These are phyloP conservation scores for Capsicum rhomboideum DNA, from an alignment of 257 asterid species.

Conservation along the genomic window DNA sequence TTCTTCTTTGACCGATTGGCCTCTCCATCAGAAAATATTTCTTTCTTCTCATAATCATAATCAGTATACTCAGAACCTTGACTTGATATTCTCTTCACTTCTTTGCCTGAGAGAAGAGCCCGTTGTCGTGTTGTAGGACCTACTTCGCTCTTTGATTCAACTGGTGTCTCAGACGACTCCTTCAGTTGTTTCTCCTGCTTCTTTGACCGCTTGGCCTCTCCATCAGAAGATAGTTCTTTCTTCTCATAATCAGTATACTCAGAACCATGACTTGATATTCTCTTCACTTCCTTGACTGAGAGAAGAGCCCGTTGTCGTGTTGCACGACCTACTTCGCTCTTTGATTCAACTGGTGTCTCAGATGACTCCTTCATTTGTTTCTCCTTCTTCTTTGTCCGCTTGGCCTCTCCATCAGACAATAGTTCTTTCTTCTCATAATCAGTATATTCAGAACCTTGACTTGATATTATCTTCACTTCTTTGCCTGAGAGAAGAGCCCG, in stretches of 20 bases:
- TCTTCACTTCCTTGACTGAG: constrained; percentile 13
- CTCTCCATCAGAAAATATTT: constrained; percentile 41
- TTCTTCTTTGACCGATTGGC: constrained; percentile 37
- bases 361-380: constrained; percentile 49
- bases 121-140: constrained; percentile 82
- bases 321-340: constrained; percentile 68
- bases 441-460: too few relatives aligned
- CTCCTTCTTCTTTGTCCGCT: constrained; percentile 39
- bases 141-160: constrained; percentile 64
- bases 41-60: background rate
- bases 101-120: constrained; percentile 28
- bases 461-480: too few relatives aligned
- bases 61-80: too few relatives aligned
- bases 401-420: constrained; percentile 18
- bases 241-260: too few relatives aligned
- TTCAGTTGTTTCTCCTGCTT: constrained; percentile 49
- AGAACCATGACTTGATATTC: too few relatives aligned
- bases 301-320: constrained; percentile 66
- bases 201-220: constrained; percentile 35
- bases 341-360: constrained; percentile 50
- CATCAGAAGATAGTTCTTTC: constrained; percentile 34
- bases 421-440: background rate
- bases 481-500: constrained; percentile 30
- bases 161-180: constrained; percentile 45
- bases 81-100: background rate